Evolutionary conservation across 345 rosid genomes (phyloP), one percentile per base, ranked within the genome.

Genomic region (Populus simonii): DNA sequence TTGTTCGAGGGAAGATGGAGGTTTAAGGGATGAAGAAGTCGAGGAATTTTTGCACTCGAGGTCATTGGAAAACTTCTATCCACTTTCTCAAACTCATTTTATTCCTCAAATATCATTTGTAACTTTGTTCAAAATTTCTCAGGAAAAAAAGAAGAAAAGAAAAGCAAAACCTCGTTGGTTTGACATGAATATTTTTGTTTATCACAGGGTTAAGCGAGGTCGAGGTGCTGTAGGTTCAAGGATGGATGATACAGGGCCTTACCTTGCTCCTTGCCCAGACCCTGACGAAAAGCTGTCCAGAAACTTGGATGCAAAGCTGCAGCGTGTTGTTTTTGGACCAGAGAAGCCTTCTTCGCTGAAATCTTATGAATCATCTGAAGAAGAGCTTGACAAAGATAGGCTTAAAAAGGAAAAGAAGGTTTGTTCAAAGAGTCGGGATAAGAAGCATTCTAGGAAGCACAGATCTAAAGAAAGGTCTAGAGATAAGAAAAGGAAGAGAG

Each of bases 171-270:
- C 29, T 27, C 23, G 22, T 23, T 33, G 22, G 41, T 72, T 65
- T 68, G 71, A 78, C 51, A 33, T 76, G 63, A 33, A 57, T 73
- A 35, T 51, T 55, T 69, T 67, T 75, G 70, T 29, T 67, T 20
- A 71, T 74, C 59, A 68, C 81, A 94, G 98, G 85, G 86, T 81
- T 51, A 93, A 94, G 84, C 94, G 96, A 1, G 96, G 99, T 31
- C 87, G 96, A 85, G 97, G 98, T 66, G 87, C 93, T n/a, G 80
- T 94, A 27, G 98, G 98, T 78, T 86, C 95, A 6, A 90, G 95
- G 87, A 94, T 92, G 97, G 99, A 93, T 73, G 99, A 93, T 85
- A 87, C 98, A 31, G 94, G 97, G 20, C 98, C 98, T 17, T 92
- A 89, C 72, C 97, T 89, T 73, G 88, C 89, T 0, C 45, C 82